phyloP scores from a whole-genome alignment of 495 filamentous ascomycete species.

The Collariella sp. region DNA sequence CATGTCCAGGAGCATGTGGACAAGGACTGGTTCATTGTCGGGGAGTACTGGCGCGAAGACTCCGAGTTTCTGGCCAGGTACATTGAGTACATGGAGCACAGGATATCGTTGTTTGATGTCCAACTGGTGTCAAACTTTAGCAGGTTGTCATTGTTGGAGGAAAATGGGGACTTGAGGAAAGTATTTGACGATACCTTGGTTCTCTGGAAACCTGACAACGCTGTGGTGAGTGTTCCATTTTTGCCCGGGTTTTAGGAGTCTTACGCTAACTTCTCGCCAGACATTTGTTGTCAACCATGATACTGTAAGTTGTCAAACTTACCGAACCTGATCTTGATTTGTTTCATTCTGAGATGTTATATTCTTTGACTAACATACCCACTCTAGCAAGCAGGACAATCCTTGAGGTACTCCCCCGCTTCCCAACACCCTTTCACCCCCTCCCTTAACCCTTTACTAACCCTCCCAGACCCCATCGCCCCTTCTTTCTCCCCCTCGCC shows the following conservation, averaged over 20 bases:
- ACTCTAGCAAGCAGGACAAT: slow-evolving; percentile 20
- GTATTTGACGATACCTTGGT: slow-evolving; percentile 57
- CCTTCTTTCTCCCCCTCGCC: slow-evolving; percentile 52
- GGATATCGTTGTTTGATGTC: slow-evolving; percentile 57
- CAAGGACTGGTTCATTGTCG: slow-evolving; percentile 56
- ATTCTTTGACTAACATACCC: not conserved
- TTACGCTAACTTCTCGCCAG: not conserved
- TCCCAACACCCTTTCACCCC: too few species aligned
- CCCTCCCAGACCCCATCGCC: slow-evolving; percentile 42
- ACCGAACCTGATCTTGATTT: slow-evolving; percentile 27
- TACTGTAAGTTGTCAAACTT: slow-evolving; percentile 38
- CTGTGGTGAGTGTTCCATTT: slow-evolving; percentile 41
- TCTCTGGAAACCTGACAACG: slow-evolving; percentile 47
- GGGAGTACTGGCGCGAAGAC: slow-evolving; percentile 65
- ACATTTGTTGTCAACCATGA: slow-evolving; percentile 51
- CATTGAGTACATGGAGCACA: slow-evolving; percentile 50
- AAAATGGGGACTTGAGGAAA: slow-evolving; percentile 37
- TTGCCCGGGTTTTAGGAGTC: not conserved
- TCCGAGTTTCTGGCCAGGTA: slow-evolving; percentile 46
- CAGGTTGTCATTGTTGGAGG: slow-evolving; percentile 35
- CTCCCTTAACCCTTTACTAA: not conserved
- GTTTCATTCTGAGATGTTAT: too few species aligned
- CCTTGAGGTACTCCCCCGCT: slow-evolving; percentile 15
- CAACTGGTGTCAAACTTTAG: slow-evolving; percentile 60
- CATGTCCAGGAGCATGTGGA: slow-evolving; percentile 41